These are phyloP conservation scores for Flaveria bidentis DNA, from an alignment of 129 eudicot genomes.

Conservation along the genomic window DNA sequence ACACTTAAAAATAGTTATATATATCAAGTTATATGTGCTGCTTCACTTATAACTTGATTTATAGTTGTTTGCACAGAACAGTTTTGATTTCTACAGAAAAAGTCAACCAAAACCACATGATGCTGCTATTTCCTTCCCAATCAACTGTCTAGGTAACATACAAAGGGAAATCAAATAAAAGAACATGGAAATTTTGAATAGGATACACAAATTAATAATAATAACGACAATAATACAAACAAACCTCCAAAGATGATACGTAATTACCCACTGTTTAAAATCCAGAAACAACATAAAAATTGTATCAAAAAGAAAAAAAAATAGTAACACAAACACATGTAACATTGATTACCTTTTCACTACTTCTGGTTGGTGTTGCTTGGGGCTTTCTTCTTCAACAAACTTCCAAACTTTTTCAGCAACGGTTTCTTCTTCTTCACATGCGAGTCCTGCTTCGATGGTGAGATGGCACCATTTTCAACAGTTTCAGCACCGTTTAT, in stretches of 20 bases:
- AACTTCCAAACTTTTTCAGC: conserved; percentile 78
- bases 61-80: background rate
- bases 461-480: conserved; percentile 66
- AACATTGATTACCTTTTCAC: conserved; percentile 40
- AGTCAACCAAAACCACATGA: conserved; percentile 14
- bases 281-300: conserved; percentile 27
- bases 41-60: background rate
- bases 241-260: conserved; percentile 50
- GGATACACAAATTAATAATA: conserved; percentile 29
- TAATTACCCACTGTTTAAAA: conserved; percentile 38
- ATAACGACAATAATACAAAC: conserved; percentile 32
- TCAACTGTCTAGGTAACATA: conserved; percentile 29
- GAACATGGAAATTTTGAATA: conserved; percentile 15
- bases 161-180: conserved; percentile 29
- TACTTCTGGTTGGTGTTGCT: conserved; percentile 47
- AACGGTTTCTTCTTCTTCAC: conserved; percentile 92
- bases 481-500: conserved; percentile 54
- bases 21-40: background rate
- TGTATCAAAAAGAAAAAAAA: conserved; percentile 31
- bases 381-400: conserved; percentile 77
- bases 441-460: conserved; percentile 42
- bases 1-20: background rate
- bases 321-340: conserved; percentile 41
- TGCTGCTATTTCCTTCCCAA: conserved; percentile 31
- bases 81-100: conserved; percentile 2